Conservation (phyloP, 768 basidiomycete genomes). For the Suillus plorans region DNA sequence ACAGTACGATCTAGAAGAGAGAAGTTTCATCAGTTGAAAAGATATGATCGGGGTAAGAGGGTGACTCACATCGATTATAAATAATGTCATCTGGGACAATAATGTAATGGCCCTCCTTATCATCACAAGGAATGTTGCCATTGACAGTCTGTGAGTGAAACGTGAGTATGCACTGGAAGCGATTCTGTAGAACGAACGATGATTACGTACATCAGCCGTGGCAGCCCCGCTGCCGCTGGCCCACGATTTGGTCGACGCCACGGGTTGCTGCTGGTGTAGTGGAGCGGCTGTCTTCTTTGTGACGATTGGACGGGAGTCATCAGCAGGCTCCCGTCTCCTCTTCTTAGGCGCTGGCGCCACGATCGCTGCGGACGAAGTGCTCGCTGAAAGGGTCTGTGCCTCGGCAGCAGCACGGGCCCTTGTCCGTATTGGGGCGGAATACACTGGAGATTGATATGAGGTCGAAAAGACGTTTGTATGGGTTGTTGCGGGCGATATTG, state of each 20-base stretch:
- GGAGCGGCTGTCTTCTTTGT: slow-evolving; percentile 59
- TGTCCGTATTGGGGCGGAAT: slow-evolving; percentile 76
- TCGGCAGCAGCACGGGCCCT: slow-evolving; percentile 86
- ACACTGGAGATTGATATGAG: slow-evolving; percentile 77
- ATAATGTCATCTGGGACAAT: slow-evolving; percentile 91
- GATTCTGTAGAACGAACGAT: slow-evolving; percentile 12
- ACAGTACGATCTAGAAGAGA: slow-evolving; percentile 79
- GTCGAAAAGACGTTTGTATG: slow-evolving; percentile 71
- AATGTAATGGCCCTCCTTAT: slow-evolving; percentile 99
- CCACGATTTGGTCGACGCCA: slow-evolving; percentile 61
- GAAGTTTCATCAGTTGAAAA: slow-evolving; percentile 16
- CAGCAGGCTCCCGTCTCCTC: slow-evolving; percentile 75
- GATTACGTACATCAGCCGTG: slow-evolving; percentile 63
- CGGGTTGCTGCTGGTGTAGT: slow-evolving; percentile 49
- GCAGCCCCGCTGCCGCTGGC: slow-evolving; percentile 62
- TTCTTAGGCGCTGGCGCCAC: slow-evolving; percentile 79
- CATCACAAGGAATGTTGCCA: slow-evolving; percentile 77
- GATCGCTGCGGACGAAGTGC: slow-evolving; percentile 58
- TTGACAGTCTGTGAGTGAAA: slow-evolving; percentile 54
- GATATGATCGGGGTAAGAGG: slow-evolving; percentile 5
- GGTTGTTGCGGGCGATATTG: slow-evolving; percentile 73
- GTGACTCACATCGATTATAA: slow-evolving; percentile 71
- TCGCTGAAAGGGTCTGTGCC: slow-evolving; percentile 73
- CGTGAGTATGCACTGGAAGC: slow-evolving; percentile 25
- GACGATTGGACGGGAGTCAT: slow-evolving; percentile 67